Evolutionary conservation across 2,329 filamentous ascomycete genomes (phyloP), one percentile per base, ranked within the genome.

Genomic region (Xylariaceae sp.): DNA sequence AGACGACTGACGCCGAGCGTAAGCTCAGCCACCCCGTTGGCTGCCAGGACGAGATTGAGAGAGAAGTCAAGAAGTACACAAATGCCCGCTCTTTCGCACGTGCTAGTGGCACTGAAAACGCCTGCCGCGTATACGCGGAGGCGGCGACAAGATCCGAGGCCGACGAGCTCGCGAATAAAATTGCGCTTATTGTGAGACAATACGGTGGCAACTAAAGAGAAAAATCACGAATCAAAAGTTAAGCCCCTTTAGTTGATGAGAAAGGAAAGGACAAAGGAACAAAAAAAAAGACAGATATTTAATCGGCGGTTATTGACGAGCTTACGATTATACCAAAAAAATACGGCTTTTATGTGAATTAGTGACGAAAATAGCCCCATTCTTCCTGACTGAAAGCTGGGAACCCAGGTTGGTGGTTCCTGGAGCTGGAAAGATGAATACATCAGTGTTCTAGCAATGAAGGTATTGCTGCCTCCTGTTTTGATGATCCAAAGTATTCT

Each of bases 101-200:
- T 68, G 92, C 94, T 44, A 94, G 89, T 66, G 94, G 94, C 35
- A 99, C 94, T 0, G 94, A 99, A 75, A 95, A 99, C 74, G 93
- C 92, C 2, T 92, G 96, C 68, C 85, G 94, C 63, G 92, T 99
- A 17, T 99, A 99, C 72, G 93, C 93, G 6, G 94, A 99, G 77
- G 94, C 94, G 3, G 90, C 89, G 44, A 94, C 90, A 51, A 86
- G 89, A 64, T 89, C 87, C 13, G 93, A 97, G 75, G 92, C 92
- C 0, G 92, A 97, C 69, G 92, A 96, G 74, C 81, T 97, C 63
- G 91, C 92, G 59, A 86, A 86, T 68, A 90, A 91, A 73, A 91
- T 97, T 52, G 86, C 88, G 13, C 82, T 85, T 65, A 84, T 92
- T 63, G 87, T 94, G 60, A 84, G 87, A 74, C 83, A 86, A 67